A percentile compares a stretch with the other conserved stretches of the same genome.
phyloP scores from a whole-genome alignment of 2,329 filamentous ascomycete species.

The Aspergillus nomiae region DNA sequence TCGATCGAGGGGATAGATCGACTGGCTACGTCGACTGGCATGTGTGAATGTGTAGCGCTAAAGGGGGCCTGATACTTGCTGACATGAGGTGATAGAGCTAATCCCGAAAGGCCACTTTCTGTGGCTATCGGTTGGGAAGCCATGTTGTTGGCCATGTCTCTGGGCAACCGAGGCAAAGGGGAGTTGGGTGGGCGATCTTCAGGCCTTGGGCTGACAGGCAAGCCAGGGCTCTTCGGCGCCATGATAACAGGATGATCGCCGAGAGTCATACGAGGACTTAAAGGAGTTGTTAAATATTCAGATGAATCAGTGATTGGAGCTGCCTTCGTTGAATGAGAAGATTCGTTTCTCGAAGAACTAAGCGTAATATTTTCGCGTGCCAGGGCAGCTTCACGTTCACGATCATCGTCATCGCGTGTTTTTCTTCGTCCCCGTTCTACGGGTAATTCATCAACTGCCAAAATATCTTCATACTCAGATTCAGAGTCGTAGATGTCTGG shows the following conservation, averaged over 20 bases:
- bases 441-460: constrained; percentile 68
- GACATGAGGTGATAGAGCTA: constrained; percentile 70
- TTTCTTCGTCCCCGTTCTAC: constrained; percentile 73
- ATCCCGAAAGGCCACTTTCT: constrained; percentile 50
- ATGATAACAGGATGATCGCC: constrained; percentile 45
- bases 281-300: constrained; percentile 29
- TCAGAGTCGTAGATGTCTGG: constrained; percentile 65
- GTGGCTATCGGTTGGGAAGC: constrained; percentile 72
- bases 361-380: constrained; percentile 59
- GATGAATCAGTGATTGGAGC: background rate
- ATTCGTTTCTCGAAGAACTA: constrained; percentile 48
- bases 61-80: constrained; percentile 73
- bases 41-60: constrained; percentile 52
- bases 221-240: constrained; percentile 62
- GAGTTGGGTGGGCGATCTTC: constrained; percentile 62
- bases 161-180: constrained; percentile 59
- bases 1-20: constrained; percentile 40
- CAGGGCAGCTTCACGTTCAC: constrained; percentile 69
- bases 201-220: constrained; percentile 64
- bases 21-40: constrained; percentile 13
- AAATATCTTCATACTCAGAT: constrained; percentile 79
- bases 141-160: constrained; percentile 50
- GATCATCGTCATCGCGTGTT: constrained; percentile 86
- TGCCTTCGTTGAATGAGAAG: constrained; percentile 1
- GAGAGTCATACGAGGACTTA: constrained; percentile 30